A percentile compares a stretch with the other conserved stretches of the same genome.
Conservation (phyloP, 257 asterid species). For the Nicotiana tabacum region DNA sequence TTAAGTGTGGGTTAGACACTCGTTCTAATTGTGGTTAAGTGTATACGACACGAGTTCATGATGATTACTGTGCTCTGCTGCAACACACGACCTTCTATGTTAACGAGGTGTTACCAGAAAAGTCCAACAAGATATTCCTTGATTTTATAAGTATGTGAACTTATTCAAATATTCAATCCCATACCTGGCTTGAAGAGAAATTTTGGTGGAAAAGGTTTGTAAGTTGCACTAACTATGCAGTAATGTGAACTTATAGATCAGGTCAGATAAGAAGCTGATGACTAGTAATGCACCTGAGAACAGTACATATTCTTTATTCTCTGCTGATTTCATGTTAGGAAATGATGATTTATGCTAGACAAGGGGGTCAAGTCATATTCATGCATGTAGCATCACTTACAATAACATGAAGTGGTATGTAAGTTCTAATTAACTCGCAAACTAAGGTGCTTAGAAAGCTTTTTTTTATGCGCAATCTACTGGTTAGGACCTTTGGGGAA, state of each 20-base stretch:
- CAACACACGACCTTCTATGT: neutral
- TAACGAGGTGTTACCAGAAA: neutral
- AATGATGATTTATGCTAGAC: no score
- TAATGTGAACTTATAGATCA: neutral
- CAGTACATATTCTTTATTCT: no score
- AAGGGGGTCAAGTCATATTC: no score
- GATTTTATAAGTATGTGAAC: neutral
- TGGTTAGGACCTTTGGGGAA: neutral
- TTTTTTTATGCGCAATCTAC: neutral
- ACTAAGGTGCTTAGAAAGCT: neutral
- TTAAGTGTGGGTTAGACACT: constrained; percentile 46
- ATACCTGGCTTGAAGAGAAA: neutral
- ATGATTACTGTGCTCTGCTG: neutral
- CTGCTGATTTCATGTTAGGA: no score
- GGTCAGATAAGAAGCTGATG: neutral
- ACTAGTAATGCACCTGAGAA: no score
- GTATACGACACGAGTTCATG: neutral
- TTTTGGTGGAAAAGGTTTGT: neutral
- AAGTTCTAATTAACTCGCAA: no score
- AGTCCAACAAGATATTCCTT: neutral
- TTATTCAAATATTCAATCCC: neutral
- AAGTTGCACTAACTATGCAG: neutral
- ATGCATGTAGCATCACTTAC: no score
- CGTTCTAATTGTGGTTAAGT: neutral
- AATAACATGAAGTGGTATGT: no score